Conservation (phyloP, 1,139 yeast genomes). For the Debaryomycetaceae sp. region DNA sequence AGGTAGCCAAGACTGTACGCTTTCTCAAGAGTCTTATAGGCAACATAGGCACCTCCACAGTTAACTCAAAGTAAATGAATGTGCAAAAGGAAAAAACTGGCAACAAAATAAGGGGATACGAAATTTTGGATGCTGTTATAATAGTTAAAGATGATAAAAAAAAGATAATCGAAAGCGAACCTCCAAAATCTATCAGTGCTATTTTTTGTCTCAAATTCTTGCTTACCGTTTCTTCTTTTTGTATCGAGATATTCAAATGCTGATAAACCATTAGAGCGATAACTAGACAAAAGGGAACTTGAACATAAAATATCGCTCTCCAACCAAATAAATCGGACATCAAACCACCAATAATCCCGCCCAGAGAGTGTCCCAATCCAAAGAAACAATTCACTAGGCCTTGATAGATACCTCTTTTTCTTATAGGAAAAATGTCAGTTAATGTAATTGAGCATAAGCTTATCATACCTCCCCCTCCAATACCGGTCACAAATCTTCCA, state of each 20-base stretch:
- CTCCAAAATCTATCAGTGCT: slow-evolving; percentile 65
- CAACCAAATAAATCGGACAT: slow-evolving; percentile 12
- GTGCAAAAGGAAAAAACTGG: not conserved
- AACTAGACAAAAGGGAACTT: slow-evolving; percentile 53
- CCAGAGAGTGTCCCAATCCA: slow-evolving; percentile 15
- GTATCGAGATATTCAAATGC: slow-evolving; percentile 41
- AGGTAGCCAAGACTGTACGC: slow-evolving; percentile 59
- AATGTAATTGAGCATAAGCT: slow-evolving; percentile 18
- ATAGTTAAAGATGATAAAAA: slow-evolving; percentile 25
- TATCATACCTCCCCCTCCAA: slow-evolving; percentile 24
- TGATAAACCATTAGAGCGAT: slow-evolving; percentile 41
- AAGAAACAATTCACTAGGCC: slow-evolving; percentile 15
- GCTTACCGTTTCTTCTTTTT: slow-evolving; percentile 43
- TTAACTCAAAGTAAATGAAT: slow-evolving; percentile 46
- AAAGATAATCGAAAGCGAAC: slow-evolving; percentile 49
- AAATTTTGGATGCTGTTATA: slow-evolving; percentile 11
- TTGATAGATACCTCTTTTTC: slow-evolving; percentile 18
- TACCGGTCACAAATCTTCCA: slow-evolving; percentile 19
- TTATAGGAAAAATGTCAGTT: slow-evolving; percentile 19
- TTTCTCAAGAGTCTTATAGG: slow-evolving; percentile 54
- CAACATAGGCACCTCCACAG: slow-evolving; percentile 57
- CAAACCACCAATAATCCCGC: slow-evolving; percentile 17
- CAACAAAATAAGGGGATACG: not conserved
- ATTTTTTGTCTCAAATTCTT: slow-evolving; percentile 38
- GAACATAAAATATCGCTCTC: slow-evolving; percentile 19